Evolutionary conservation across 495 filamentous ascomycete species (phyloP).

Genomic region (Tuber magnatum): DNA sequence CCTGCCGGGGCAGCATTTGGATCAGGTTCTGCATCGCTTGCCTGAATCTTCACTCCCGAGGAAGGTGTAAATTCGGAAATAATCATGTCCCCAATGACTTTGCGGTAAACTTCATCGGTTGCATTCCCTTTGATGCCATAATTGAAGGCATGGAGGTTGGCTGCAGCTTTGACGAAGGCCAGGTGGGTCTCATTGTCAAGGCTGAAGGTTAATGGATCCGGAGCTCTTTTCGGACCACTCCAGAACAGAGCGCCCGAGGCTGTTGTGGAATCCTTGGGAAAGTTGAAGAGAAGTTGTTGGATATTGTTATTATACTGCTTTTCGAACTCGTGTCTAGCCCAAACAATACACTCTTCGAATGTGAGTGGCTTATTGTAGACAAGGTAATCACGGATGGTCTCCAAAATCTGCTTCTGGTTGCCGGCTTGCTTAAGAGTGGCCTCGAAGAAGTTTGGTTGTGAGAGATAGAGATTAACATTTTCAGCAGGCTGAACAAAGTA

Average conservation of each 20-base stretch:
- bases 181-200: constrained; percentile 74
- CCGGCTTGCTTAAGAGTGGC: constrained; percentile 86
- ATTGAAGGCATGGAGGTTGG: constrained; percentile 95
- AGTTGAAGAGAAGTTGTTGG: constrained; percentile 93
- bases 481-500: constrained; percentile 91
- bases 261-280: constrained; percentile 86
- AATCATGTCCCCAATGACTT: constrained; percentile 85
- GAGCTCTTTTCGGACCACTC: constrained; percentile 97
- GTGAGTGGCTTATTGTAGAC: constrained; percentile 85
- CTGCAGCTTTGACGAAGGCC: constrained; percentile 75
- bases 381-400: constrained; percentile 83
- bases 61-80: constrained; percentile 92
- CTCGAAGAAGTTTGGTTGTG: constrained; percentile 83
- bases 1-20: constrained; percentile 60
- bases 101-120: constrained; percentile 60
- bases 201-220: constrained; percentile 84
- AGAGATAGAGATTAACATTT: constrained; percentile 89
- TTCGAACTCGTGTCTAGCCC: constrained; percentile 91
- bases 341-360: constrained; percentile 92
- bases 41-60: constrained; percentile 91
- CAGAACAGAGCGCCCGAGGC: constrained; percentile 88
- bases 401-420: constrained; percentile 90
- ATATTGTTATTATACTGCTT: constrained; percentile 96
- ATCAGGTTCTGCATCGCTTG: constrained; percentile 88
- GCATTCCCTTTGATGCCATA: constrained; percentile 84